These are phyloP conservation scores for Dryas alaskensis DNA, from an alignment of 306 rosid species.

Conservation along the genomic window DNA sequence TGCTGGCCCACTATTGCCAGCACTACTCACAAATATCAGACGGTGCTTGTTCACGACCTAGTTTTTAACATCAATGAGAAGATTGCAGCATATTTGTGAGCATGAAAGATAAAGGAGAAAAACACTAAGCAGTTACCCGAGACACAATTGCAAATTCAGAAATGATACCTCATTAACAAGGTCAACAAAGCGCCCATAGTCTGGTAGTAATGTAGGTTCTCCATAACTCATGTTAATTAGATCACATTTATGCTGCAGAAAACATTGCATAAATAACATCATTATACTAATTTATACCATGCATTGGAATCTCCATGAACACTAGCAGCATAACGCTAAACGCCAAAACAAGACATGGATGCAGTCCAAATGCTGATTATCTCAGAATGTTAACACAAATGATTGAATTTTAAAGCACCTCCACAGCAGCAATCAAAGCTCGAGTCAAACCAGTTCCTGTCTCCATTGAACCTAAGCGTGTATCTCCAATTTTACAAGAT, in stretches of 20 bases:
- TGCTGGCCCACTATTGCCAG: constrained; percentile 98
- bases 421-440: constrained; percentile 91
- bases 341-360: constrained; percentile 11
- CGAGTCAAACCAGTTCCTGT: constrained; percentile 97
- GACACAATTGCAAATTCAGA: constrained; percentile 25
- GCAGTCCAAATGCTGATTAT: constrained; percentile 10
- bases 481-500: constrained; percentile 97
- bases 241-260: constrained; percentile 91
- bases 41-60: constrained; percentile 90
- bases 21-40: constrained; percentile 89
- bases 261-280: constrained; percentile 15
- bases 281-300: constrained; percentile 10
- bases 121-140: constrained; percentile 8
- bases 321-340: background rate
- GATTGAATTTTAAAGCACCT: constrained; percentile 49
- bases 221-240: constrained; percentile 98
- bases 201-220: constrained; percentile 81
- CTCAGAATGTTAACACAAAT: constrained; percentile 11
- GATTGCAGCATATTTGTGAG: constrained; percentile 27
- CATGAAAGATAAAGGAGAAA: constrained; percentile 15
- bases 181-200: constrained; percentile 98
- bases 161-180: constrained; percentile 75
- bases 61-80: constrained; percentile 27
- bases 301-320: constrained; percentile 14
- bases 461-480: constrained; percentile 95